Evolutionary conservation across 306 rosid genomes (phyloP), one percentile per base, ranked within the genome.

Genomic region (Styphnolobium japonicum): DNA sequence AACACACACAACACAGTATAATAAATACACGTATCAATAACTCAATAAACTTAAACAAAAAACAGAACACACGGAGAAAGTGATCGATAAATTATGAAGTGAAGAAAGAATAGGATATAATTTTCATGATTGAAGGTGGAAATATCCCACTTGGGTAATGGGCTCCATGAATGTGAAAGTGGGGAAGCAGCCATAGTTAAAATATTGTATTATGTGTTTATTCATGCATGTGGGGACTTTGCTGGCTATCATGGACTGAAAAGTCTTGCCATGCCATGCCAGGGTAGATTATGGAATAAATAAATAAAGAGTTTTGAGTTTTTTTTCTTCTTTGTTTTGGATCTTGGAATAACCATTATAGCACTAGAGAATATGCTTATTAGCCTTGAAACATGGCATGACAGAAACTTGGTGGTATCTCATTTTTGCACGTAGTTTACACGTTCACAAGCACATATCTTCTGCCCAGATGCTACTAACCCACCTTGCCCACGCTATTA

Each of bases 151-250:
- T 7, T 57, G 23, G 33, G 42, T 40, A 66, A 66, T 78, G 80
- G 79, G 77, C 7, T 56, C 63, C 87, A 80, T 52, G 82, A 70
- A 55, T 52, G 34, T 45, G 76, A 76, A 61, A 57, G 65, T 36
- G 22, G 58, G 67, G 39, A 39, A 69, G 36, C n/a, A 36, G 22
- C 22, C 14, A 12, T 12, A 33, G 36, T 63, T 83, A 43, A 34
- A 76, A 73, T 70, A 70, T 53, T 25, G 37, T 6, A 37, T 4
- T 16, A 21, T 49, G 73, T 60, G 65, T 60, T 58, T 75, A 36
- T 19, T 51, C 22, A 73, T 53, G 52, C 31, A 48, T n/a, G 4
- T 18, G 65, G 71, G 52, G 31, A 55, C 15, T 18, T 67, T 29
- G 21, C 1, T 21, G 31, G 49, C 33, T 57, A 61, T 45, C 22